A percentile compares a stretch with the other conserved stretches of the same genome.
These are phyloP conservation scores for Tetrapisispora arboricola DNA, from an alignment of 805 yeast species.

Conservation along the genomic window DNA sequence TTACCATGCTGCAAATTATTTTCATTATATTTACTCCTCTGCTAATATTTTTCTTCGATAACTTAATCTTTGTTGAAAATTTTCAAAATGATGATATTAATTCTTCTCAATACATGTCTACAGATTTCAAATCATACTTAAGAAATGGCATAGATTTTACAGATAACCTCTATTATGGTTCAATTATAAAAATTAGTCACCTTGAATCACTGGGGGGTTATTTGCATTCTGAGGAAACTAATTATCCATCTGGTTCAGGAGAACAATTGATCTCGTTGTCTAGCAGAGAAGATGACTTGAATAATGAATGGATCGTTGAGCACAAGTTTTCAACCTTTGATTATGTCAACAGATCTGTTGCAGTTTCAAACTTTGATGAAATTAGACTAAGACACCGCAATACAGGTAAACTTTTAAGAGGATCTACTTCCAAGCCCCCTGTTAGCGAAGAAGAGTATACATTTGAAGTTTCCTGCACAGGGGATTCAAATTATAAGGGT, in stretches of 20 bases:
- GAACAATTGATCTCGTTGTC: conserved; percentile 76
- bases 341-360: conserved; percentile 8
- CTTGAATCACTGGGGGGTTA: conserved; percentile 60
- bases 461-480: conserved; percentile 67
- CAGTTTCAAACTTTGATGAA: conserved; percentile 43
- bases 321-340: conserved; percentile 7
- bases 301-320: conserved; percentile 71
- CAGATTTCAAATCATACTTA: conserved; percentile 55
- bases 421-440: conserved; percentile 68
- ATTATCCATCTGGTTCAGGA: conserved; percentile 54
- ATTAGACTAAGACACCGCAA: conserved; percentile 59
- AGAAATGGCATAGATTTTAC: conserved; percentile 35
- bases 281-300: conserved; percentile 44
- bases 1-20: conserved; percentile 32
- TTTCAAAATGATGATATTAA: conserved; percentile 11
- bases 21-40: conserved; percentile 46
- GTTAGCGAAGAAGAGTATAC: conserved; percentile 85
- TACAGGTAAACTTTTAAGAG: conserved; percentile 61
- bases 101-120: conserved; percentile 39
- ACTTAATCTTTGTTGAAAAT: conserved; percentile 37
- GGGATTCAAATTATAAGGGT: conserved; percentile 51
- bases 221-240: conserved; percentile 63
- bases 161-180: conserved; percentile 63
- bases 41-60: conserved; percentile 45
- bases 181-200: conserved; percentile 65